Percentiles rank a stretch among this genome's conserved stretches.
phyloP scores from a whole-genome alignment of 495 filamentous ascomycete species.

The Aspergillus funiculosus region DNA sequence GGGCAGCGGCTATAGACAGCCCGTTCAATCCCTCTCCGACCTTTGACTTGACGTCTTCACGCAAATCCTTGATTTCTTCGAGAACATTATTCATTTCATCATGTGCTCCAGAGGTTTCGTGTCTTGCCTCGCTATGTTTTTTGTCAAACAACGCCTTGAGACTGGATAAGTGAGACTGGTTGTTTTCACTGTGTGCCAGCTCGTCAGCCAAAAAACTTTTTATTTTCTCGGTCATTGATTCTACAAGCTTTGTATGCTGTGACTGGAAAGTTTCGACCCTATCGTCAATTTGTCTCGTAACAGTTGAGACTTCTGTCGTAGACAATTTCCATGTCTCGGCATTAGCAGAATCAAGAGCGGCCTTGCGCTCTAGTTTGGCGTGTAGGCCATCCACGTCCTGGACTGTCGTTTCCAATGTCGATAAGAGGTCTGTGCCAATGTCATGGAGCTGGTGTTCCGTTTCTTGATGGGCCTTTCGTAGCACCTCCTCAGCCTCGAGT shows the following conservation, averaged over 20 bases:
- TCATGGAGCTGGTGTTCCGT: slow-evolving; percentile 71
- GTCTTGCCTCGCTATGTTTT: slow-evolving; percentile 59
- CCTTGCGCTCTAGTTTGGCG: slow-evolving; percentile 74
- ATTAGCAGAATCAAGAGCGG: slow-evolving; percentile 73
- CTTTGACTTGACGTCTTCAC: slow-evolving; percentile 78
- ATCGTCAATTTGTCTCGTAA: slow-evolving; percentile 69
- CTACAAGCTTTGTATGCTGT: slow-evolving; percentile 65
- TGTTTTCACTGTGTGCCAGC: slow-evolving; percentile 56
- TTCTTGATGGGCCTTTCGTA: slow-evolving; percentile 77
- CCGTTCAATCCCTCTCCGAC: slow-evolving; percentile 82
- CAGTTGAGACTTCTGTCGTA: slow-evolving; percentile 63
- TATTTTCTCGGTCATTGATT: slow-evolving; percentile 61
- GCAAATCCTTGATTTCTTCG: slow-evolving; percentile 82
- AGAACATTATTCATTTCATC: slow-evolving; percentile 87
- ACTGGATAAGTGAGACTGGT: slow-evolving; percentile 63
- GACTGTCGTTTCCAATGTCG: slow-evolving; percentile 68
- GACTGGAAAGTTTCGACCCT: slow-evolving; percentile 62
- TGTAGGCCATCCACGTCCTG: slow-evolving; percentile 73
- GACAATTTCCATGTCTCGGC: slow-evolving; percentile 71
- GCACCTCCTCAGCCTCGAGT: slow-evolving; percentile 70
- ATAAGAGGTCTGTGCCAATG: slow-evolving; percentile 68
- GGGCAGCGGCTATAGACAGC: slow-evolving; percentile 76
- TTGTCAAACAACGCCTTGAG: slow-evolving; percentile 59
- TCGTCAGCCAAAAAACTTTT: slow-evolving; percentile 66
- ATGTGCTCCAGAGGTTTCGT: slow-evolving; percentile 63